Conservation (phyloP, 495 filamentous ascomycete genomes). For the Hypoxylon lienhwacheense region DNA sequence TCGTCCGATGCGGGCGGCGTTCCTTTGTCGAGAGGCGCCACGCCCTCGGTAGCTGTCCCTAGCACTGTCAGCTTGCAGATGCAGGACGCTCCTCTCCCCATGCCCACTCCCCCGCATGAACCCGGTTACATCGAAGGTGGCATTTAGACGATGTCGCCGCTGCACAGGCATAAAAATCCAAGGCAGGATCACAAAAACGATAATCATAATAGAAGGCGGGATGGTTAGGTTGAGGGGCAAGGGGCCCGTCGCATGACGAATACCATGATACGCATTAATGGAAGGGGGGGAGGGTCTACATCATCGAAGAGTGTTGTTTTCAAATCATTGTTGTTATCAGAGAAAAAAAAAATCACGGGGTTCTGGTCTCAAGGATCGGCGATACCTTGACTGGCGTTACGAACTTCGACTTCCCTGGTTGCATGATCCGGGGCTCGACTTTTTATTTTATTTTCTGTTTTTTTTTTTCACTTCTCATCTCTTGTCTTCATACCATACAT, state of each 20-base stretch:
- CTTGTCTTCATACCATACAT: not conserved
- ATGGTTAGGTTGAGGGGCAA: constrained; percentile 4
- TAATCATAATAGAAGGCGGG: constrained; percentile 2
- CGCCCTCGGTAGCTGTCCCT: constrained; percentile 27
- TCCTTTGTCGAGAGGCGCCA: constrained; percentile 34
- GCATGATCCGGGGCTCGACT: not conserved
- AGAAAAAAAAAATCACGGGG: constrained; percentile 1
- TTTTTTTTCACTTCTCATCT: constrained; percentile 1
- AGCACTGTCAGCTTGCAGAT: constrained; percentile 34
- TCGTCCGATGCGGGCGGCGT: constrained; percentile 37
- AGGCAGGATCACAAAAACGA: not conserved
- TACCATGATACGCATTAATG: not conserved
- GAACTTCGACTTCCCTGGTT: no score
- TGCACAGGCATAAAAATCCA: not conserved
- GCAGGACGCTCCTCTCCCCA: constrained; percentile 33
- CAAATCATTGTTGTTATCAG: not conserved
- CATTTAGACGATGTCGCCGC: constrained; percentile 19
- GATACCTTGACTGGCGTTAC: constrained; percentile 9
- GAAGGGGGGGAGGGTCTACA: not conserved
- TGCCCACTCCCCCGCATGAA: constrained; percentile 27
- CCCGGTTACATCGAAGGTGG: constrained; percentile 11
- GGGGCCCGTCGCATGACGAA: no score
- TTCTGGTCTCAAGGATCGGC: not conserved
- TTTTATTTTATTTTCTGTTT: not conserved
- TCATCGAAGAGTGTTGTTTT: not conserved